Base-by-base conservation (phyloP, 306 rosid species). In the Glycine tomentella region DNA sequence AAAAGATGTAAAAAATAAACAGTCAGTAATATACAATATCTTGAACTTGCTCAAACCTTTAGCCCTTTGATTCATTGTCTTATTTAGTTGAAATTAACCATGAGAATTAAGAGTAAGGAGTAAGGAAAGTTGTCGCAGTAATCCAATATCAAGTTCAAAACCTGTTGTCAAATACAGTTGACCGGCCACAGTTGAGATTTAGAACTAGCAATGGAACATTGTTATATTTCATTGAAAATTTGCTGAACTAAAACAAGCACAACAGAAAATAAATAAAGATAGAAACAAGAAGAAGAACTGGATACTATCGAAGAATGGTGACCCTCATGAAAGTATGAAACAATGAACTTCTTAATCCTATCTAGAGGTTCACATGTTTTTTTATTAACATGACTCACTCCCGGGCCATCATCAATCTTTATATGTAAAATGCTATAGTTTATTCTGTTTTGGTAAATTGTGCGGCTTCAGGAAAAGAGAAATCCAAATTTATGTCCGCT, bases 351-450 rank as follows among this genome's bases (percentile, higher is more conserved):
- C 75, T 79, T 70, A 66, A 80, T 40, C 81, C 87, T 78, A 80
- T 73, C 58, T 59, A 83, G 76, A 81, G 76, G 81, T 72, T 87
- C 85, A 84, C 87, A 82, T 46, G 20, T 14, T 63, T 33, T 75
- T 25, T 25, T 25, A 25, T 25, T 25, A 25, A 25, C 31, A 25
- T 25, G 31, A 25, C 31, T 25, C 31, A 25, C 31, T 25, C 31
- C 31, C 2, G 0, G 31, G 2, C 31, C 77, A 87, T 84, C 66
- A 88, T 72, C 84, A 87, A 78, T 76, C 83, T 81, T 84, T 88
- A 61, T 51, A 86, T 81, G 94, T 88, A 82, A 79, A 65, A 78
- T 83, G 84, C 81, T 79, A 80, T 50, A 61, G 70, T 84, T 84
- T 88, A 84, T 88, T 87, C 66, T 79, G 76, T 69, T 75, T 59